Base-by-base conservation (phyloP, 2,329 filamentous ascomycete genomes). In the Penicillium expansum region DNA sequence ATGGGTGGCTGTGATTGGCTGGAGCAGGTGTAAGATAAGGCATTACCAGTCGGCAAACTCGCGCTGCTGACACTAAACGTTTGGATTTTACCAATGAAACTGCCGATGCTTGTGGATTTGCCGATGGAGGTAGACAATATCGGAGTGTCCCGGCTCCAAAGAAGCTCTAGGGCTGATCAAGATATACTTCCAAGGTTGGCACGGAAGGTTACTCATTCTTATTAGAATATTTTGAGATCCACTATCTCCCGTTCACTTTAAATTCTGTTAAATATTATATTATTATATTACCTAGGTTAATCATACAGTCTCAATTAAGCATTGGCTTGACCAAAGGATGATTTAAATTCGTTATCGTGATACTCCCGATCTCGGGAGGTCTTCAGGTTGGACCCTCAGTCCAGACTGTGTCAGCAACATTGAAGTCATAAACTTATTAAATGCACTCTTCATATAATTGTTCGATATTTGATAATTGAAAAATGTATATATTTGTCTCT, bases 1-100 rank as follows among this genome's bases (percentile, higher is more conserved):
- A 37, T 52, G 29, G 32, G 1, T 47, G 33, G 18, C 7, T 48
- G 41, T 57, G 55, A 57, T 59, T 59, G 57, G 57, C 24, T 18
- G 27, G 18, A 14, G 24, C 43, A 48, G 47, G 7, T 29, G 29
- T 13, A 18, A 44, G 49, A 59, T 57, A 57, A 55, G 47, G 32
- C 10, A 37, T 27, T 45, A 29, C 11, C 27, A 51, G 55, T 53
- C 39, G 51, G 30, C 30, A 32, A 30, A 52, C 20, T 32, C 30
- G 14, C 48, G n/a, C 22, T 27, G n/a, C 24, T 24, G 6, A 20
- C n/a, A 20, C 29, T 33, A 2, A 10, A 37, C 32, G 8, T 27
- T 27, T 35, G 20, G 20, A 10, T n/a, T 29, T 29, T 9, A 6
- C 41, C 30, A 27, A n/a, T n/a, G 9, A 27, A n/a, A 16, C 14